These are phyloP conservation scores for Fusarium xyrophilum DNA, from an alignment of 2,329 filamentous ascomycete genomes.

Conservation along the genomic window DNA sequence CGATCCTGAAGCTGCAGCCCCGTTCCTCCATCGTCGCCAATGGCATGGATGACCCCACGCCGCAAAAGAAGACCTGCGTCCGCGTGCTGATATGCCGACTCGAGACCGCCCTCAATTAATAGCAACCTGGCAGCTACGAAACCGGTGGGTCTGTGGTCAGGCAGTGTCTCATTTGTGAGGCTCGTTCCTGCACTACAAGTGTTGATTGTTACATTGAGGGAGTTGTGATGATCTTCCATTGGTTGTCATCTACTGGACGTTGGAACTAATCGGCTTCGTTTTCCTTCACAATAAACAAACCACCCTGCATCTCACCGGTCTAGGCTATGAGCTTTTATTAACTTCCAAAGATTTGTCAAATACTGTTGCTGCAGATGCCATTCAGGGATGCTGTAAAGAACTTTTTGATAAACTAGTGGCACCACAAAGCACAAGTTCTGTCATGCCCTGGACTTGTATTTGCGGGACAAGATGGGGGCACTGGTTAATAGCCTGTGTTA, in stretches of 20 bases:
- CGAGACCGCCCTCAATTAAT: constrained; percentile 18
- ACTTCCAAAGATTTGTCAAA: neutral
- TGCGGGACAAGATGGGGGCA: constrained; percentile 27
- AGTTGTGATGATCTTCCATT: neutral
- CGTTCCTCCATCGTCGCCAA: constrained; percentile 9
- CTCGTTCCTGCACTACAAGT: constrained; percentile 4
- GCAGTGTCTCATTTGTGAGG: constrained; percentile 17
- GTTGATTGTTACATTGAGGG: neutral
- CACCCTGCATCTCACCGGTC: neutral
- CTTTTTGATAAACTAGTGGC: constrained; percentile 28
- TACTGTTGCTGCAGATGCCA: constrained; percentile 2
- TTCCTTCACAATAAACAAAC: neutral
- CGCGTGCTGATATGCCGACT: constrained; percentile 38
- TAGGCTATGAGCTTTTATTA: neutral
- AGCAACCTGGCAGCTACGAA: neutral
- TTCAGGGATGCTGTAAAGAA: constrained; percentile 18
- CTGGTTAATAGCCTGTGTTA: constrained; percentile 1
- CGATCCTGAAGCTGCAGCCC: constrained; percentile 27
- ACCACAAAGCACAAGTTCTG: constrained; percentile 25
- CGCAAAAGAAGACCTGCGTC: constrained; percentile 15
- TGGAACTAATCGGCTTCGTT: neutral
- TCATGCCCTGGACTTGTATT: constrained; percentile 6
- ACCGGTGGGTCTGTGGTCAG: constrained; percentile 1
- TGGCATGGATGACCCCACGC: constrained; percentile 34
- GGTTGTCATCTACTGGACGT: neutral